Percentiles rank a stretch among this genome's conserved stretches.
These are phyloP conservation scores for Hibiscus mutabilis DNA, from an alignment of 345 rosid genomes.

Conservation along the genomic window DNA sequence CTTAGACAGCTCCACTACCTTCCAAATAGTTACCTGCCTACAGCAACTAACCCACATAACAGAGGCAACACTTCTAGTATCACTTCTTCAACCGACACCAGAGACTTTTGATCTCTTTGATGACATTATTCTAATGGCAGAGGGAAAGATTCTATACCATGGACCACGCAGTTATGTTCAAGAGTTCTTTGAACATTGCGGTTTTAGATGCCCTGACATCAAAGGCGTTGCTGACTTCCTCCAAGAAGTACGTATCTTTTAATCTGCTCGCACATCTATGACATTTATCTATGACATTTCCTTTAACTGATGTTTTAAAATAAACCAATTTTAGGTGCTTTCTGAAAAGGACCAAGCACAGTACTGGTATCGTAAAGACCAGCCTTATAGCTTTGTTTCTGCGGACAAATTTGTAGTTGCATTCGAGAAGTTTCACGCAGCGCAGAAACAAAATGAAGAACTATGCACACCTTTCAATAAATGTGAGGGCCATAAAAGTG, in stretches of 20 bases:
- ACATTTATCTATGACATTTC: too few species aligned
- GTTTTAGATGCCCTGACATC: conserved; percentile 59
- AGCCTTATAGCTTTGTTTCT: conserved; percentile 39
- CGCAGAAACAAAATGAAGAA: conserved; percentile 31
- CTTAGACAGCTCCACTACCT: neutral
- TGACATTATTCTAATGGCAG: conserved; percentile 52
- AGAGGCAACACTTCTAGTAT: conserved; percentile 39
- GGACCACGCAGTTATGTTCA: conserved; percentile 51
- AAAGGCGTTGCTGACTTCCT: conserved; percentile 69
- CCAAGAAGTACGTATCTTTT: conserved; percentile 40
- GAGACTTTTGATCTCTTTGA: conserved; percentile 70
- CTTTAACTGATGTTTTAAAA: neutral
- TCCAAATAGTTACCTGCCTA: neutral
- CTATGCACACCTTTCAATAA: conserved; percentile 34
- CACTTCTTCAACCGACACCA: conserved; percentile 75
- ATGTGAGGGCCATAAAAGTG: conserved; percentile 27
- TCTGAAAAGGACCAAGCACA: conserved; percentile 63
- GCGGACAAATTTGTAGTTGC: conserved; percentile 29
- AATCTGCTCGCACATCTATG: neutral
- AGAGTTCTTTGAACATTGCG: conserved; percentile 53
- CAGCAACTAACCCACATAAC: conserved; percentile 46
- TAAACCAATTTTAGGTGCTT: conserved; percentile 27
- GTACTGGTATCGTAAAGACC: conserved; percentile 37
- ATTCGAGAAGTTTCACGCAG: conserved; percentile 34
- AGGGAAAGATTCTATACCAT: conserved; percentile 57